A percentile compares a stretch with the other conserved stretches of the same genome.
Conservation (phyloP, 768 basidiomycete species). For the Trichaptum fuscoviolaceum region DNA sequence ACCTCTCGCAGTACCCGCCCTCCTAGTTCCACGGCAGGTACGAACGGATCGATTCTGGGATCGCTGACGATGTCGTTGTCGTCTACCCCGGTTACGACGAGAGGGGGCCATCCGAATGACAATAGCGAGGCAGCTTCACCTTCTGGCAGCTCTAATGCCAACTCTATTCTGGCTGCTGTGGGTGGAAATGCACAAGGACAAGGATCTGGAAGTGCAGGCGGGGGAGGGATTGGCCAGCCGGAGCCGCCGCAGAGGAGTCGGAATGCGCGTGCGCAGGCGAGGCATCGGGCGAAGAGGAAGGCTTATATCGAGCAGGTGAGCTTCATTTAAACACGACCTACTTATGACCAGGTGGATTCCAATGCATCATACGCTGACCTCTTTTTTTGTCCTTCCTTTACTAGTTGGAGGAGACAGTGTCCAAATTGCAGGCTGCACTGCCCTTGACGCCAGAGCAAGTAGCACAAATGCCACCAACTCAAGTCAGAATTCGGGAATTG, state of each 20-base stretch:
- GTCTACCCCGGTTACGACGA: too few species aligned
- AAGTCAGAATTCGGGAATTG: constrained; percentile 73
- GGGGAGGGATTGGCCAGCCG: constrained; percentile 21
- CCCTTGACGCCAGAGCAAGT: constrained; percentile 73
- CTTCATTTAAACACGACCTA: constrained; percentile 5
- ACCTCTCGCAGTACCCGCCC: too few species aligned
- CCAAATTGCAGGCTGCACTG: constrained; percentile 73
- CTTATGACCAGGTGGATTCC: neutral
- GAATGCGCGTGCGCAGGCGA: constrained; percentile 83
- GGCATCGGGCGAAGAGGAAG: constrained; percentile 89
- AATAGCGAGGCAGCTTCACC: too few species aligned
- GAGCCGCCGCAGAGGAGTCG: constrained; percentile 80
- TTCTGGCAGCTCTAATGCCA: too few species aligned
- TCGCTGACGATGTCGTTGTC: too few species aligned
- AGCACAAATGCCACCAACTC: constrained; percentile 63
- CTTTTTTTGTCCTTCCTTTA: constrained; percentile 10
- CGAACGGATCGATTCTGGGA: too few species aligned
- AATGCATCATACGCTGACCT: constrained; percentile 6
- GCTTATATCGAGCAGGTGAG: constrained; percentile 86
- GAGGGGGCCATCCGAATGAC: too few species aligned
- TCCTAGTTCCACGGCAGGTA: too few species aligned
- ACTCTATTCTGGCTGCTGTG: too few species aligned
- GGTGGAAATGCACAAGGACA: too few species aligned
- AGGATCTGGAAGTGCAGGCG: too few species aligned
- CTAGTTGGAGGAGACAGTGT: constrained; percentile 81